These are phyloP conservation scores for Pichia sp. DNA, from an alignment of 1,139 yeast species.

Conservation along the genomic window DNA sequence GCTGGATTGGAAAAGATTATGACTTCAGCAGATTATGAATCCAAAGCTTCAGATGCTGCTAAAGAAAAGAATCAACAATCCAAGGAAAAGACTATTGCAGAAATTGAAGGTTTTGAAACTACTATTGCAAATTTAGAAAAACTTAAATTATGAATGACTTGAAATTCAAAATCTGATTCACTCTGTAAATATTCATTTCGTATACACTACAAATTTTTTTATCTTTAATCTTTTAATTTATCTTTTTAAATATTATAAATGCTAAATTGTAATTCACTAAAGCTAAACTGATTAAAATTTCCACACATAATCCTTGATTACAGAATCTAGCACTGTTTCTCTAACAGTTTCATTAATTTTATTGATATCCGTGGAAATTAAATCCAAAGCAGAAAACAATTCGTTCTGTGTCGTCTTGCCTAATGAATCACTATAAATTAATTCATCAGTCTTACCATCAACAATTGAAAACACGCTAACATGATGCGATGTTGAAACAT, in stretches of 20 bases:
- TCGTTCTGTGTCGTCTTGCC: constrained; percentile 61
- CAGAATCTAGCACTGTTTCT: constrained; percentile 40
- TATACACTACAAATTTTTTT: constrained; percentile 1
- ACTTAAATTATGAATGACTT: constrained; percentile 48
- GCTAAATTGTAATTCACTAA: no score
- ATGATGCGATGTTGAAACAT: constrained; percentile 50
- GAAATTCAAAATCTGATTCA: no score
- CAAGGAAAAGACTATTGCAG: constrained; percentile 70
- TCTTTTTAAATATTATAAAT: neutral
- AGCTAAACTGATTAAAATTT: constrained; percentile 22
- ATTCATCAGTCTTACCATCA: constrained; percentile 44
- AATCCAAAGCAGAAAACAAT: constrained; percentile 43
- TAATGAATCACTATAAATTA: constrained; percentile 62
- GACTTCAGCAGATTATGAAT: constrained; percentile 71
- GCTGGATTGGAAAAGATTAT: constrained; percentile 54
- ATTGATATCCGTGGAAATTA: constrained; percentile 43
- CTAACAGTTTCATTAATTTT: constrained; percentile 41
- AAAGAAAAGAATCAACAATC: constrained; percentile 68
- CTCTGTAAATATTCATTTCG: no score
- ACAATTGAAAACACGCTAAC: constrained; percentile 56
- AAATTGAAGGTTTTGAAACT: constrained; percentile 76
- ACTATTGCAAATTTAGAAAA: constrained; percentile 72
- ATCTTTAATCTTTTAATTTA: neutral
- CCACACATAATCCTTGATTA: constrained; percentile 56
- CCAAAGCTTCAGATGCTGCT: constrained; percentile 78